Evolutionary conservation across 176 grass and related monocot species (phyloP), one percentile per base, ranked within the genome.

Genomic region (Cymbopogon citratus): DNA sequence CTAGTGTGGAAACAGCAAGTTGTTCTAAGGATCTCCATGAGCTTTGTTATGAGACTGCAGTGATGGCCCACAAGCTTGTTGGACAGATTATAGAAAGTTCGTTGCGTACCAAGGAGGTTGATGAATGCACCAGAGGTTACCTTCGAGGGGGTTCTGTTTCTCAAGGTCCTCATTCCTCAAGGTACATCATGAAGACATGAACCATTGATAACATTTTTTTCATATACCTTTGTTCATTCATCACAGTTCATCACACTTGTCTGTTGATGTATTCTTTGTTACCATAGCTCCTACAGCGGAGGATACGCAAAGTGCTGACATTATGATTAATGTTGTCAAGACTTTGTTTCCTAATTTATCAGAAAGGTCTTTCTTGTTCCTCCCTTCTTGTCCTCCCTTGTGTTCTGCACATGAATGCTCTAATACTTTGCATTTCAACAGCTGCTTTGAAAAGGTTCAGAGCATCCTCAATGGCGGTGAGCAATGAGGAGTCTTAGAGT

Each of bases 11-110:
- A 66, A 40, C 19, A 36, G n/a, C 35, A 45, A 45, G 63, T 60
- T 60, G 64, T 51, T 69, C 24, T 67, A 39, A 67, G 29, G 34
- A 33, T 57, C 73, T 77, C 51, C 56, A 64, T 34, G 63, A 38
- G 52, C n/a, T 69, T 60, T 77, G 63, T 69, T 73, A 84, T 77
- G 48, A 84, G 19, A 69, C 73, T 77, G 82, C 82, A 59, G 38
- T 7, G 67, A 29, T 57, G 18, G 82, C 82, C 28, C 82, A 84
- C 36, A 69, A 77, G 35, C 51, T 77, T 69, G 23, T 77, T 69
- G 82, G 82, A 14, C 25, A 57, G n/a, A 59, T 84, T 60, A 19
- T 77, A 15, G 39, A 84, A 34, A 77, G 59, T 13, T 45, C 41
- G 36, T 59, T 84, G 63, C 38, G 14, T 84, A 63, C 60, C 25